Evolutionary conservation across 1,139 yeast genomes (phyloP).

Genomic region (Sporopachydermia cereana): DNA sequence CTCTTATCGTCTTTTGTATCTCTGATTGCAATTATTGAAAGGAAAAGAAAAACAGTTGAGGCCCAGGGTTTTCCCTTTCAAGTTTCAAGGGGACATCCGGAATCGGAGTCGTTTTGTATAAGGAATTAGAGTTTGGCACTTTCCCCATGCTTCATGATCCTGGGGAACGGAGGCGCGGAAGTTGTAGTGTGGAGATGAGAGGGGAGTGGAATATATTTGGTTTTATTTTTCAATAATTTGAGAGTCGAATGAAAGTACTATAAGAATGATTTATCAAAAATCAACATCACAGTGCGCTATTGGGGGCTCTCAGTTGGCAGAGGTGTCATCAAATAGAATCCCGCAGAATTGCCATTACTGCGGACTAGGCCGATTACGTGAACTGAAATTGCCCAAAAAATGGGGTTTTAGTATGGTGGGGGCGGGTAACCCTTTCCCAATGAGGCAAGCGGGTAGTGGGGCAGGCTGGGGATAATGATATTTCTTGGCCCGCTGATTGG

Average conservation of each 20-base stretch:
- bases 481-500: conserved; percentile 2
- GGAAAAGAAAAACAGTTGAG: not conserved
- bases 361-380: not conserved
- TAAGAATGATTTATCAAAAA: too few relatives aligned
- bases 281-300: too few relatives aligned
- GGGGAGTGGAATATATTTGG: too few relatives aligned
- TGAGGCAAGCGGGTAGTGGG: not conserved
- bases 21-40: too few relatives aligned
- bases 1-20: too few relatives aligned
- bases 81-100: not conserved
- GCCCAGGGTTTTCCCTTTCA: not conserved
- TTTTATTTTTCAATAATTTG: too few relatives aligned
- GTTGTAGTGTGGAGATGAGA: too few relatives aligned
- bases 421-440: conserved; percentile 2
- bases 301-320: too few relatives aligned
- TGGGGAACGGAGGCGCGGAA: not conserved
- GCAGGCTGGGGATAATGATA: not conserved
- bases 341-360: not conserved
- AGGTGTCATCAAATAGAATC: conserved; percentile 4
- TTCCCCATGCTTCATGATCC: not conserved
- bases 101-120: not conserved
- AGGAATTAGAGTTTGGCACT: not conserved
- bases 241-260: too few relatives aligned
- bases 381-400: not conserved
- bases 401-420: conserved; percentile 2